Evolutionary conservation across 1,139 yeast species (phyloP).

Genomic region (Pichia sp.): DNA sequence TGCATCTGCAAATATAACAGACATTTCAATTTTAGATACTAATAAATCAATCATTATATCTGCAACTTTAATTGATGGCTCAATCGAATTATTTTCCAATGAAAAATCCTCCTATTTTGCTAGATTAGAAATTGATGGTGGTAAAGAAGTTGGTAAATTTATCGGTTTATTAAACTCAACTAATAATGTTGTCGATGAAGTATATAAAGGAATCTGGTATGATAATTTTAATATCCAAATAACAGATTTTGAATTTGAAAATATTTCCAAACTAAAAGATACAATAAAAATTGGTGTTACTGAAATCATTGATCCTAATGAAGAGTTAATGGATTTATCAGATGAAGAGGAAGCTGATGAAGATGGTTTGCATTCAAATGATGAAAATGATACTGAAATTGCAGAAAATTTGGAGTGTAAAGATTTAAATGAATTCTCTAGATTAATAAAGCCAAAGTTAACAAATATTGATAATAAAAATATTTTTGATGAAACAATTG

Average conservation of each 20-base stretch:
- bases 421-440: conserved; percentile 2
- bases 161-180: conserved; percentile 19
- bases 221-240: conserved; percentile 31
- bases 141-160: conserved; percentile 19
- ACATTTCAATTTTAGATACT: conserved; percentile 7
- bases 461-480: conserved; percentile 26
- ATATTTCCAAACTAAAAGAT: conserved; percentile 11
- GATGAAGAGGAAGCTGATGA: conserved; percentile 21
- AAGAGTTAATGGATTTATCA: conserved; percentile 11
- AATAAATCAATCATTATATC: conserved; percentile 18
- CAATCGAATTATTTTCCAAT: conserved; percentile 30
- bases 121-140: conserved; percentile 14
- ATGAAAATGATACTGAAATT: conserved; percentile 7
- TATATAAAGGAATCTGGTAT: conserved; percentile 34
- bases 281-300: conserved; percentile 13
- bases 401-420: conserved; percentile 2
- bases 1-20: conserved; percentile 5
- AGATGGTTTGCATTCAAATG: conserved; percentile 14
- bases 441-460: conserved; percentile 7
- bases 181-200: conserved; percentile 15
- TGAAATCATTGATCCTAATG: conserved; percentile 11
- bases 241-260: conserved; percentile 23
- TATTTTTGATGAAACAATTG: conserved; percentile 18
- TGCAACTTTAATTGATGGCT: conserved; percentile 33
- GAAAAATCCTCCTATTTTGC: conserved; percentile 1